Base-by-base conservation (phyloP, 768 basidiomycete species). In the Sporobolomyces pararoseus region DNA sequence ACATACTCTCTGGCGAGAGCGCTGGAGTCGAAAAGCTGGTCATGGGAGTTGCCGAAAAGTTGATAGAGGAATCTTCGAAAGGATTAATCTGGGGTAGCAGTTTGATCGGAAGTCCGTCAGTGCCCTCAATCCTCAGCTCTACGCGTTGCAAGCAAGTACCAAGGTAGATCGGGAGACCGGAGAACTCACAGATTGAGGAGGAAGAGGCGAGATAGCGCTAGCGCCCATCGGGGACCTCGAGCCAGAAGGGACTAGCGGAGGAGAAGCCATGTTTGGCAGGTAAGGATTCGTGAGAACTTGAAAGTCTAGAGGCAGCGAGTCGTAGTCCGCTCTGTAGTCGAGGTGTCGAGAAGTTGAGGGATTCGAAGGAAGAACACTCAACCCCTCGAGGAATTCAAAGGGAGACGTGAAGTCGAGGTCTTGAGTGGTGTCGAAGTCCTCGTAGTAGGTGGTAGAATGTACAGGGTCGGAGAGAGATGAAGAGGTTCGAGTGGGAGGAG, bases 271-370 rank as follows among this genome's bases (percentile, higher is more conserved):
- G 23, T 7, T 7, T 17, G 46, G 29, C 13, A 49, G 16, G 59
- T 61, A 49, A 16, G 59, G 59, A 25, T 61, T 61, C 17, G 4
- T 46, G 46, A 61, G 59, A 3, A 39, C 59, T 35, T 61, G 59
- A 29, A 47, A 61, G 46, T 61, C 59, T 19, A 29, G 23, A 2
- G 59, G 59, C 17, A 61, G 32, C 23, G 59, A 61, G 17, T 39
- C 59, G 21, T 10, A 61, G 59, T 61, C 59, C 29, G 59, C 59
- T 10, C 19, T 23, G 59, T 61, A 61, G 39, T n/a, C 25, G 16
- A 23, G 3, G 34, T 6, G 42, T 13, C 7, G 42, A n/a, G 42
- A 14, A 27, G 42, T 17, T 19, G 58, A 25, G n/a, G 39, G 23
- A n/a, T 23, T 3, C 12, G 32, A 13, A 19, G 44, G 46, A 60